Conservation (phyloP, 768 basidiomycete species). For the Hericium alpestre region DNA sequence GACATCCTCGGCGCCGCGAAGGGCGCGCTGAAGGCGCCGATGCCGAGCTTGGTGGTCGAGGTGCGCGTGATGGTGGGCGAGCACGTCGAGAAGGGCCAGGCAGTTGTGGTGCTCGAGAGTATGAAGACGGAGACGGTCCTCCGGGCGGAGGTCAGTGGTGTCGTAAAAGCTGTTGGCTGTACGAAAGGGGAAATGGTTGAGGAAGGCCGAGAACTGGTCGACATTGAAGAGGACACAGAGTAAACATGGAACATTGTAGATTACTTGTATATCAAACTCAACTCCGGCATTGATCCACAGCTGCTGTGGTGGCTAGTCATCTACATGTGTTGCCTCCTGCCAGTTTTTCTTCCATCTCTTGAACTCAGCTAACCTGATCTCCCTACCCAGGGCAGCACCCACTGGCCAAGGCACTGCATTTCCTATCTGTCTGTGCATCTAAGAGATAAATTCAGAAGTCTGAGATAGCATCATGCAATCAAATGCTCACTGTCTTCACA, state of each 20-base stretch:
- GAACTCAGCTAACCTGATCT: conserved; percentile 42
- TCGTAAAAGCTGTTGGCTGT: conserved; percentile 64
- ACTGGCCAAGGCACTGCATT: conserved; percentile 70
- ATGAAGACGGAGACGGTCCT: conserved; percentile 97
- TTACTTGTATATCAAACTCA: background rate
- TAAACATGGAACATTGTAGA: background rate
- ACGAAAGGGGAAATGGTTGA: conserved; percentile 86
- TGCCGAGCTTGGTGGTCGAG: conserved; percentile 91
- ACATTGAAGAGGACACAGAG: conserved; percentile 39
- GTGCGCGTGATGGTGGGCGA: conserved; percentile 73
- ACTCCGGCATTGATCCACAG: background rate
- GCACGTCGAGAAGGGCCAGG: conserved; percentile 69
- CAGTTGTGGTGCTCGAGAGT: conserved; percentile 78
- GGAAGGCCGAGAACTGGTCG: conserved; percentile 71
- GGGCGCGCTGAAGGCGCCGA: conserved; percentile 69
- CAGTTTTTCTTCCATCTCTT: conserved; percentile 20
- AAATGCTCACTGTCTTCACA: conserved; percentile 46
- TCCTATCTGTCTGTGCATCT: conserved; percentile 78
- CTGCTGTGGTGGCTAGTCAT: background rate
- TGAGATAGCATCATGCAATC: background rate
- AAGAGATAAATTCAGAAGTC: background rate
- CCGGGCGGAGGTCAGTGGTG: conserved; percentile 56
- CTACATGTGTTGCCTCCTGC: conserved; percentile 4
- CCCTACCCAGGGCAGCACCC: conserved; percentile 50
- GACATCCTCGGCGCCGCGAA: conserved; percentile 45